Evolutionary conservation across 2,329 filamentous ascomycete genomes (phyloP).

Genomic region (Aspergillus pseudoviridinutans): DNA sequence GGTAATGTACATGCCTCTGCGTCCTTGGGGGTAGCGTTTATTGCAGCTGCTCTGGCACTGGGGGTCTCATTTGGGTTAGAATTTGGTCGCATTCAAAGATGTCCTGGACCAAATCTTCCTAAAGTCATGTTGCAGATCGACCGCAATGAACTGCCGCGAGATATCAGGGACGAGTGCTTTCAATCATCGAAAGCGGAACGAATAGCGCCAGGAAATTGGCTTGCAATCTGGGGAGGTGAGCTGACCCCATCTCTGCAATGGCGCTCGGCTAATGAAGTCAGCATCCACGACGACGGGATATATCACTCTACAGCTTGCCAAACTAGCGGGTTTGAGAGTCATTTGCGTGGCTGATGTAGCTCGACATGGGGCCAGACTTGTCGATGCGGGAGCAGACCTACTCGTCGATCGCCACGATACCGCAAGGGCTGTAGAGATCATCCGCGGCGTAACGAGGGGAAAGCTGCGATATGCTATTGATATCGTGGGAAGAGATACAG

Average conservation of each 20-base stretch:
- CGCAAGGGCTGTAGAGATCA: conserved; percentile 60
- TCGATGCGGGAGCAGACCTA: conserved; percentile 56
- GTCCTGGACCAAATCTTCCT: conserved; percentile 57
- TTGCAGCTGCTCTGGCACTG: conserved; percentile 63
- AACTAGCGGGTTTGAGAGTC: conserved; percentile 61
- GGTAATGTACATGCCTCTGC: conserved; percentile 55
- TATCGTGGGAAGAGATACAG: conserved; percentile 62
- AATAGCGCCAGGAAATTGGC: conserved; percentile 60
- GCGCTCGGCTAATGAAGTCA: conserved; percentile 19
- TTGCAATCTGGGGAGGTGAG: conserved; percentile 69
- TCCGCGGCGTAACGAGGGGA: conserved; percentile 55
- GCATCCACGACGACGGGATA: conserved; percentile 67
- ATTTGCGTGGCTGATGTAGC: conserved; percentile 64
- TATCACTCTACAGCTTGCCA: conserved; percentile 64
- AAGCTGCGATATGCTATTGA: conserved; percentile 66
- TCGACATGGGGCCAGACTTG: conserved; percentile 59
- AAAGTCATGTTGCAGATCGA: conserved; percentile 48
- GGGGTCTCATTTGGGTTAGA: conserved; percentile 68
- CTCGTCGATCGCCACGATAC: conserved; percentile 66
- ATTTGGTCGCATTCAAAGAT: conserved; percentile 45
- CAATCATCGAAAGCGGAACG: conserved; percentile 50
- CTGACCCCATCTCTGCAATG: background rate
- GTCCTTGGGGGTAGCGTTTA: conserved; percentile 66
- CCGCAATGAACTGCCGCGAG: conserved; percentile 50
- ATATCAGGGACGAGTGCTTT: conserved; percentile 63